Evolutionary conservation across 257 asterid genomes (phyloP).

Genomic region (Fraxinus excelsior): DNA sequence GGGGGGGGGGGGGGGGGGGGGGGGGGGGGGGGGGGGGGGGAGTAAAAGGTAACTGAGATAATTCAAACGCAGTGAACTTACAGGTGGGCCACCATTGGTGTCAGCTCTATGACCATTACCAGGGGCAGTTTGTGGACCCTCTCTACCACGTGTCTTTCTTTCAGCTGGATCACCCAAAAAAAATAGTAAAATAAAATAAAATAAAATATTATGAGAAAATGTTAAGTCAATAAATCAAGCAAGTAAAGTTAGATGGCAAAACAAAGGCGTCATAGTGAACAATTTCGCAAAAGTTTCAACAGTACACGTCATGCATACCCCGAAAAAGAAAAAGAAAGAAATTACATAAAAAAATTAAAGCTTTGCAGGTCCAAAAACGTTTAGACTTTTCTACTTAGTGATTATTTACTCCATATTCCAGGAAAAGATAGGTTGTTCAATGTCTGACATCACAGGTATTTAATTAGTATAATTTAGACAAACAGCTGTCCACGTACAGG

Average conservation of each 20-base stretch:
- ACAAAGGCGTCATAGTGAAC: not conserved
- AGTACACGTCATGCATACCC: not conserved
- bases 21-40: not conserved
- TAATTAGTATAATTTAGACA: not conserved
- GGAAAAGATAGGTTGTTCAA: not conserved
- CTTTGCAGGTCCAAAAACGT: not conserved
- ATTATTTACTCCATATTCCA: constrained; percentile 5
- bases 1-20: no score
- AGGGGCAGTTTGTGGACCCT: constrained; percentile 56
- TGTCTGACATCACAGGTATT: not conserved
- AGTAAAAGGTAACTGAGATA: not conserved
- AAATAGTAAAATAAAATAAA: no score
- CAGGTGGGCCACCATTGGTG: constrained; percentile 76
- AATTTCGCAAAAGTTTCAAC: constrained; percentile 6
- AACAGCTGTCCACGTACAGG: not conserved
- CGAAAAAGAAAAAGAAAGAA: not conserved
- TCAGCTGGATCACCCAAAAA: constrained; percentile 58
- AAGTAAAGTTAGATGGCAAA: not conserved
- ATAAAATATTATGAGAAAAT: constrained; percentile 9
- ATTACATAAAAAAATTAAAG: not conserved
- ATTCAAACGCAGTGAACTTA: constrained; percentile 50
- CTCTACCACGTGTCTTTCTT: constrained; percentile 65
- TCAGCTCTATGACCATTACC: constrained; percentile 75
- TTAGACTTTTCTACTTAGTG: not conserved
- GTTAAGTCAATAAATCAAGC: constrained; percentile 12